Percentiles rank a stretch among this genome's conserved stretches.
Conservation (phyloP, 352 stramenopile species). For the Globisporangium recalcitrans region DNA sequence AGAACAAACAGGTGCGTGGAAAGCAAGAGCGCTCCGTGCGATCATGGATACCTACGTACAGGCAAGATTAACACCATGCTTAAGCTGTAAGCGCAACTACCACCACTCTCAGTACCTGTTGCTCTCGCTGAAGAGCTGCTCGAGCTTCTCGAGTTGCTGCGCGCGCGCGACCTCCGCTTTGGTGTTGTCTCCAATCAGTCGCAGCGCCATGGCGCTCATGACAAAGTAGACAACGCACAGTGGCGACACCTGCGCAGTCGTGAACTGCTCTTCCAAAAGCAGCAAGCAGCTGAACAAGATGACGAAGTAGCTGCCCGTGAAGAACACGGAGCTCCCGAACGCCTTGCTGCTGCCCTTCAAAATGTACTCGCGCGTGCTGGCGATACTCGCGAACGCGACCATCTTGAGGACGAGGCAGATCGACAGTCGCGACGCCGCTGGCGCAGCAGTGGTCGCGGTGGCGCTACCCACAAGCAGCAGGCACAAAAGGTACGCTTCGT, state of each 20-base stretch:
- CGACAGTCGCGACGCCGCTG: constrained; percentile 11
- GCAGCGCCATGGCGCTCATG: constrained; percentile 20
- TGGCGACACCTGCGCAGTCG: constrained; percentile 35
- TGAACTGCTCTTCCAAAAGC: constrained; percentile 28
- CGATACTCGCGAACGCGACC: constrained; percentile 29
- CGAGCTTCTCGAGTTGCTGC: constrained; percentile 53
- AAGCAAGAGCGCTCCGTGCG: too few relatives aligned
- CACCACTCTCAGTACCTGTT: constrained; percentile 11
- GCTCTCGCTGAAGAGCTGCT: constrained; percentile 20
- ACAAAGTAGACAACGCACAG: constrained; percentile 38
- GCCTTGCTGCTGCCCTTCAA: constrained; percentile 15
- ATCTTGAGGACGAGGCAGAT: constrained; percentile 39
- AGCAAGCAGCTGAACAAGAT: constrained; percentile 29
- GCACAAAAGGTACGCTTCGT: constrained; percentile 36
- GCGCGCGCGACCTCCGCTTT: constrained; percentile 43
- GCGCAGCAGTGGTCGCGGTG: neutral
- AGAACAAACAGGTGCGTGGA: too few relatives aligned
- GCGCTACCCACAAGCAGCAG: constrained; percentile 19
- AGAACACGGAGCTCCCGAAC: constrained; percentile 28
- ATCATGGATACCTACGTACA: too few relatives aligned
- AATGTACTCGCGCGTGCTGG: constrained; percentile 37
- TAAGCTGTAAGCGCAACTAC: neutral
- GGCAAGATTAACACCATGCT: too few relatives aligned
- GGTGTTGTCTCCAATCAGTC: constrained; percentile 46
- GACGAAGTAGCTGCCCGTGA: constrained; percentile 30